phyloP scores from a whole-genome alignment of 352 stramenopile species.

The Globisporangium camurandrum region DNA sequence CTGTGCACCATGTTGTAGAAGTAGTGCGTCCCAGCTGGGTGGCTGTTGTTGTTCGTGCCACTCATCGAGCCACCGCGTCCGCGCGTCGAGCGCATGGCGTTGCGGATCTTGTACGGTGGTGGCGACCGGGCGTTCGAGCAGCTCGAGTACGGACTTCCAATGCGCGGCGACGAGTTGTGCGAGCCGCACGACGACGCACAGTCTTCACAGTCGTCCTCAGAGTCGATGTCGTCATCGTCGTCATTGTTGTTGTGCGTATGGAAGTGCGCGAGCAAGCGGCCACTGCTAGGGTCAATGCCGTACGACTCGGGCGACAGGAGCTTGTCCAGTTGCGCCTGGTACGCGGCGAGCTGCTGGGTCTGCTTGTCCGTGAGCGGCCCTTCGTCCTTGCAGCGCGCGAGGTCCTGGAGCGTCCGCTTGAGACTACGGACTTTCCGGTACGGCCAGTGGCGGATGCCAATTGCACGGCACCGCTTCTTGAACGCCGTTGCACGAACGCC shows the following conservation, averaged over 20 bases:
- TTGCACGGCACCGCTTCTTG: constrained; percentile 67
- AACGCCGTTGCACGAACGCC: constrained; percentile 64
- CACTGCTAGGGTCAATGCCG: constrained; percentile 12
- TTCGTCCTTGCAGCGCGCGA: constrained; percentile 48
- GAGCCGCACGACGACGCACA: constrained; percentile 7
- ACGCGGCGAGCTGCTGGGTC: constrained; percentile 42
- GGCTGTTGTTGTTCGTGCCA: not conserved
- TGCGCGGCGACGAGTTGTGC: constrained; percentile 6
- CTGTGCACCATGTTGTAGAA: constrained; percentile 11
- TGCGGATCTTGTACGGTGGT: constrained; percentile 3
- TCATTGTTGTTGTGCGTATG: too few species aligned
- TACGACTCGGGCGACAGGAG: constrained; percentile 63
- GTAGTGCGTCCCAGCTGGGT: constrained; percentile 1
- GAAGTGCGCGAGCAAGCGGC: constrained; percentile 7
- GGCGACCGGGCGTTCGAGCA: not conserved
- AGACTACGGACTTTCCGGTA: constrained; percentile 68
- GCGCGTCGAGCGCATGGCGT: not conserved
- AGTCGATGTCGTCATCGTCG: constrained; percentile 8
- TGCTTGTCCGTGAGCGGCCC: constrained; percentile 56
- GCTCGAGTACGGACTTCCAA: constrained; percentile 7
- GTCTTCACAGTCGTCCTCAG: constrained; percentile 7
- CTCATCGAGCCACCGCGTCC: not conserved
- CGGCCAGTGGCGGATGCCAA: constrained; percentile 66
- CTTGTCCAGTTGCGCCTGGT: constrained; percentile 58
- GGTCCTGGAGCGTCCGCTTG: constrained; percentile 59